Evolutionary conservation across 352 stramenopile genomes (phyloP), one percentile per base, ranked within the genome.

Genomic region (Phytophthora citrophthora): DNA sequence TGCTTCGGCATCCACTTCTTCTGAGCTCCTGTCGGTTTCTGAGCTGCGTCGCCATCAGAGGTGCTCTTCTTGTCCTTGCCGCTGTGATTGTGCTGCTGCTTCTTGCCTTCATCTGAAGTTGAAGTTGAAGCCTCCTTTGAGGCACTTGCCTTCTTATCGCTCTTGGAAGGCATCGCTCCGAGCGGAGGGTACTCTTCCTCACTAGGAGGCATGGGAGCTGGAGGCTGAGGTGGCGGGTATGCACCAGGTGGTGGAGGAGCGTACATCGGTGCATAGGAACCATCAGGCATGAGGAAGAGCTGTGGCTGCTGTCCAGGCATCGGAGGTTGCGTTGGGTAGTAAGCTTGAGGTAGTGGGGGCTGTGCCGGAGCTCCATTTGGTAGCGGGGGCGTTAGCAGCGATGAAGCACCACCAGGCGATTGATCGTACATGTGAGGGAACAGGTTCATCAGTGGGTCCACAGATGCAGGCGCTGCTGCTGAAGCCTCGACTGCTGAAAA

Each of bases 391-490:
- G 76, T 62, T 6, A 81, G 54, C 8, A 75, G 41, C 11, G 67
- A 63, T 53, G 72, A 34, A 44, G 51, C 20, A 16, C 5, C 15
- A 26, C 39, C 54, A 31, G 59, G 18, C 18, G 60, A 47, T 47
- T 74, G 51, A 12, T 62, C 62, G 27, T 85, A 85, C 34, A 81
- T 81, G 61, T 88, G 76, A 6, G 83, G 81, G 51, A 90, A 92
- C 53, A 90, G 53, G 18, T 63, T 60, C 52, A 79, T 70, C 26
- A 82, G 61, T 20, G 67, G 36, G 24, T 72, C 51, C 24, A 49
- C 56, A n/a, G 68, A 27, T 39, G 71, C 23, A 43, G 38, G 62
- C 31, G 66, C 36, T 10, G 61, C n/a, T n/a, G n/a, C 24, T 15
- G 59, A 36, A 38, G 56, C 45, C 38, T 50, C 39, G 1, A 63